These are phyloP conservation scores for Aureobasidium sp. DNA, from an alignment of 2,329 filamentous ascomycete species.

Conservation along the genomic window DNA sequence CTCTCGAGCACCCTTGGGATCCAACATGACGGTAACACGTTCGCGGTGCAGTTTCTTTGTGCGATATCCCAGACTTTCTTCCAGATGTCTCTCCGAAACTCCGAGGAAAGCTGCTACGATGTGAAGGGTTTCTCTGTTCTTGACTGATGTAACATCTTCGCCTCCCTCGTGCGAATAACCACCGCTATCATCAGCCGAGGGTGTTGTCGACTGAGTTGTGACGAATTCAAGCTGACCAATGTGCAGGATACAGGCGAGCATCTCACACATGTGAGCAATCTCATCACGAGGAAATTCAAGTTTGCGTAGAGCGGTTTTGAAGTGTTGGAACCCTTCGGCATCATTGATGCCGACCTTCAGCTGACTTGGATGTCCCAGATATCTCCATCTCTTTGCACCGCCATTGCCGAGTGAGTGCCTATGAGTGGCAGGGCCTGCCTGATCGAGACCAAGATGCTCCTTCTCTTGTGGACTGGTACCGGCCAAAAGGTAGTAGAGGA, in stretches of 20 bases:
- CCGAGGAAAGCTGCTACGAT: conserved; percentile 94
- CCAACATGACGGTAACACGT: conserved; percentile 97
- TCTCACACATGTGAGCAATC: conserved; percentile 94
- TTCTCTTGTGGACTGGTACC: conserved; percentile 90
- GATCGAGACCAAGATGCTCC: conserved; percentile 65
- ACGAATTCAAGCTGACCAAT: conserved; percentile 95
- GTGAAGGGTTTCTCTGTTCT: conserved; percentile 82
- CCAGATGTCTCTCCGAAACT: conserved; percentile 70
- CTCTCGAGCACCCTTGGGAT: conserved; percentile 77
- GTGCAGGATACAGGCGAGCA: conserved; percentile 89
- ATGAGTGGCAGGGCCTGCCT: conserved; percentile 48
- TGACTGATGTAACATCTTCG: conserved; percentile 76
- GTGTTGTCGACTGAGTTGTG: conserved; percentile 70
- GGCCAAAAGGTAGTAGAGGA: conserved; percentile 89
- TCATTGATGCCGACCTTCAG: conserved; percentile 97
- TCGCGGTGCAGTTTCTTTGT: conserved; percentile 95
- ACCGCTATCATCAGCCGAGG: conserved; percentile 80
- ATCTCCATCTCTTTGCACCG: conserved; percentile 83
- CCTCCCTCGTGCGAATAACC: conserved; percentile 94
- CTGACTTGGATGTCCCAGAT: conserved; percentile 91
- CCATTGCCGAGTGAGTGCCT: conserved; percentile 43
- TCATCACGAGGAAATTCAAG: conserved; percentile 89
- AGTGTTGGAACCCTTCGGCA: conserved; percentile 88
- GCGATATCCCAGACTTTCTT: conserved; percentile 86
- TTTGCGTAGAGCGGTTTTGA: conserved; percentile 91